A percentile compares a stretch with the other conserved stretches of the same genome.
These are phyloP conservation scores for Wallacemonas rigidus DNA, from an alignment of 208 protist species.

Conservation along the genomic window DNA sequence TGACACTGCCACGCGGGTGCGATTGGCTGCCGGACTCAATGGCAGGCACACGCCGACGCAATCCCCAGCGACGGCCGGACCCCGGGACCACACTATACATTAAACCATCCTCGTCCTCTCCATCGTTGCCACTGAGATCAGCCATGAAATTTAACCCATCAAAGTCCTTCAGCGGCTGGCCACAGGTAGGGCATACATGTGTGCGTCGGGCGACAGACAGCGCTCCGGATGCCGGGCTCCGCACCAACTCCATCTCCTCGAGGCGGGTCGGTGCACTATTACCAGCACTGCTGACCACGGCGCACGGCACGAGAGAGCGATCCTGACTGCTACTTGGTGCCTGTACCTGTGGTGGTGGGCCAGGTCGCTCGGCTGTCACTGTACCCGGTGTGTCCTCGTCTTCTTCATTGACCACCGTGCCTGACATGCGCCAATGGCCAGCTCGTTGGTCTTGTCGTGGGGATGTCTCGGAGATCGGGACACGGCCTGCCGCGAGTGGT, in stretches of 20 bases:
- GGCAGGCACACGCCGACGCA: background rate
- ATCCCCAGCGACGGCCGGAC: background rate
- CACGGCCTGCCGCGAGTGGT: background rate
- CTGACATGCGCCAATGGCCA: background rate
- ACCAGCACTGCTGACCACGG: background rate
- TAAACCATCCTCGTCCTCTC: background rate
- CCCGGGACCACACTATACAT: background rate
- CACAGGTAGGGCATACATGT: constrained; percentile 37
- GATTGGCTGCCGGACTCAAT: background rate
- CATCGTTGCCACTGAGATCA: background rate
- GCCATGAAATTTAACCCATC: background rate
- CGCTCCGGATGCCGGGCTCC: background rate
- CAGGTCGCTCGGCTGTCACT: too few relatives aligned
- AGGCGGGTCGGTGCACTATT: background rate
- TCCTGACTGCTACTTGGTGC: background rate
- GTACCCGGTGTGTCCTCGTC: background rate
- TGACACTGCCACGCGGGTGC: background rate
- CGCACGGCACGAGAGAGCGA: background rate
- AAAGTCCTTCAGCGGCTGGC: constrained; percentile 21
- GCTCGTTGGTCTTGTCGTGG: background rate
- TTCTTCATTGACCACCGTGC: background rate
- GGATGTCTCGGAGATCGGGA: too few relatives aligned
- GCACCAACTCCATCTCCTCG: background rate
- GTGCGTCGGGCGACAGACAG: background rate
- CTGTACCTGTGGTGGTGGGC: too few relatives aligned